A percentile compares a stretch with the other conserved stretches of the same genome.
Conservation (phyloP, 805 yeast species). For the Priceomyces fermenticarens region DNA sequence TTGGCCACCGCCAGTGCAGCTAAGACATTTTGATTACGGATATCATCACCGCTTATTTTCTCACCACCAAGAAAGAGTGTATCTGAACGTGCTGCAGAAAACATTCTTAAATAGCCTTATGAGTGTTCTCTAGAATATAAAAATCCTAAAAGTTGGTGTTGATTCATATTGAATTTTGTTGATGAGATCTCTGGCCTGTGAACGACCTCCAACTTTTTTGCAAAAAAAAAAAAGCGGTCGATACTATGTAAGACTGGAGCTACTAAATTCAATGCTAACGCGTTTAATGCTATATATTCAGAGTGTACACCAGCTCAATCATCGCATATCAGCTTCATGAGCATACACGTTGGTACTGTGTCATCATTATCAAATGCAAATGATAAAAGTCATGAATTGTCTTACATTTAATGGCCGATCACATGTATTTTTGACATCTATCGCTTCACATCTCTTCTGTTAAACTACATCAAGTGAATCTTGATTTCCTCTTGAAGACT, state of each 20-base stretch:
- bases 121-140: background rate
- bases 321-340: no score
- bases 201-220: constrained; percentile 1
- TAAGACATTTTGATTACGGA: constrained; percentile 91
- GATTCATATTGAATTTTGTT: background rate
- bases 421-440: no score
- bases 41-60: constrained; percentile 92
- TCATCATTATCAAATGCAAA: no score
- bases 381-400: no score
- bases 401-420: no score
- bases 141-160: background rate
- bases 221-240: background rate
- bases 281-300: no score
- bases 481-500: no score
- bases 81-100: constrained; percentile 80
- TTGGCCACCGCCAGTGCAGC: constrained; percentile 89
- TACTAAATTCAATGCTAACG: background rate
- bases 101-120: constrained; percentile 36
- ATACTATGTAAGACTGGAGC: background rate
- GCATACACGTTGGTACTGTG: no score
- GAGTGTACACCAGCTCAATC: no score
- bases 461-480: no score
- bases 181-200: constrained; percentile 2
- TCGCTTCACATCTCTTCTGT: no score
- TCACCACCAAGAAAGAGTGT: constrained; percentile 95